phyloP scores from a whole-genome alignment of 2,329 filamentous ascomycete species.

The Diaporthe sp. region DNA sequence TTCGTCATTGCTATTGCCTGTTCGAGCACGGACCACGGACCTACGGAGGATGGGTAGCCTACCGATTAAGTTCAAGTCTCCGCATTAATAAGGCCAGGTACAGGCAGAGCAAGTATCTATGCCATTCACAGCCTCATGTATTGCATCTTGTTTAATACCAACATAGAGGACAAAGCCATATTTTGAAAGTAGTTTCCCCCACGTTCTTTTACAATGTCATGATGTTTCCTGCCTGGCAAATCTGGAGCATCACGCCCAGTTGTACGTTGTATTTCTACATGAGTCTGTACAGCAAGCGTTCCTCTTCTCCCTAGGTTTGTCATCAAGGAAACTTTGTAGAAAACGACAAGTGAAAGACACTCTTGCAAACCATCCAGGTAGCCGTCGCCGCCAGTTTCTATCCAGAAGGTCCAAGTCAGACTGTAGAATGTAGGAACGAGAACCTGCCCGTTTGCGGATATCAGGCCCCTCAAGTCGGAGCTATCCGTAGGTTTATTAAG shows the following conservation, averaged over 20 bases:
- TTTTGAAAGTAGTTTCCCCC: no score
- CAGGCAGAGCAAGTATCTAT: not conserved
- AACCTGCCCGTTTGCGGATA: not conserved
- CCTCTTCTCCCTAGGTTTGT: not conserved
- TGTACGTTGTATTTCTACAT: not conserved
- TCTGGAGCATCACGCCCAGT: no score
- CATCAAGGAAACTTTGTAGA: no score
- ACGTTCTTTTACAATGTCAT: not conserved
- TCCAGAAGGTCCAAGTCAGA: not conserved
- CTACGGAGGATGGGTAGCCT: not conserved
- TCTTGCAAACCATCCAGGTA: not conserved
- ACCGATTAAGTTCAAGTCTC: not conserved
- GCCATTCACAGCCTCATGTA: not conserved
- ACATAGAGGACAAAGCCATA: no score
- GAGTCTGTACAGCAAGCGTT: not conserved
- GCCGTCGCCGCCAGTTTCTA: not conserved
- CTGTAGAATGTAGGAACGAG: not conserved
- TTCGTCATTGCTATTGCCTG: conserved; percentile 40
- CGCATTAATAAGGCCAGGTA: not conserved
- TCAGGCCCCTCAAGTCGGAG: not conserved
- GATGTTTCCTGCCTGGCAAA: not conserved
- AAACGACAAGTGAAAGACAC: not conserved
- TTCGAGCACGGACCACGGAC: conserved; percentile 1
- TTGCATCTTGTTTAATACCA: not conserved
- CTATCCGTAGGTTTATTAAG: not conserved